A percentile compares a stretch with the other conserved stretches of the same genome.
Evolutionary conservation across 1,284 basidiomycete species (phyloP).

Genomic region (Sanguinoderma infundibulare): DNA sequence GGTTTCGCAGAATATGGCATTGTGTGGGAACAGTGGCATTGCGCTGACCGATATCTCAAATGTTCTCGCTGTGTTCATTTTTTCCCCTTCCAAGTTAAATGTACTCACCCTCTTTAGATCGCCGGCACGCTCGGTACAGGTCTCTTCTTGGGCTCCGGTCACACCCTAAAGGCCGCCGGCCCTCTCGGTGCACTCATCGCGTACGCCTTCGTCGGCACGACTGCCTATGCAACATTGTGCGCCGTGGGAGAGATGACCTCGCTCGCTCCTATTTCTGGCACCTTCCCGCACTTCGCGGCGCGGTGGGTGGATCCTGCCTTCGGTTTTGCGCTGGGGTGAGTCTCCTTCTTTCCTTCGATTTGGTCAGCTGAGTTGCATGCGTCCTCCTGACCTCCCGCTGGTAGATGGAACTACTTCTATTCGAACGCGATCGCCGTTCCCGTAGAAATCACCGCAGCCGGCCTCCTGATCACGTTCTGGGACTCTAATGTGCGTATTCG

Average conservation of each 20-base stretch:
- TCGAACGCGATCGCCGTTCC: slow-evolving; percentile 67
- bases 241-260: slow-evolving; percentile 75
- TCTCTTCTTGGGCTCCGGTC: slow-evolving; percentile 83
- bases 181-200: slow-evolving; percentile 66
- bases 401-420: slow-evolving; percentile 50
- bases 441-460: slow-evolving; percentile 78
- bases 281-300: slow-evolving; percentile 72
- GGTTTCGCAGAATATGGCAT: no score
- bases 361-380: no score
- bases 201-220: slow-evolving; percentile 62
- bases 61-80: no score
- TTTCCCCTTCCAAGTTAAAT: neutral
- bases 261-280: slow-evolving; percentile 72
- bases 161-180: slow-evolving; percentile 56
- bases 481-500: slow-evolving; percentile 53
- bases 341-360: no score
- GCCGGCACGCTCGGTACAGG: slow-evolving; percentile 80
- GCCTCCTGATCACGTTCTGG: slow-evolving; percentile 81
- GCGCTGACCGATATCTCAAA: no score
- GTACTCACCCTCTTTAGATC: slow-evolving; percentile 45
- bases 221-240: slow-evolving; percentile 68
- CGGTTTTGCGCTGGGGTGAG: slow-evolving; percentile 61
- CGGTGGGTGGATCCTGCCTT: slow-evolving; percentile 79
- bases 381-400: no score
- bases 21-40: no score